A percentile compares a stretch with the other conserved stretches of the same genome.
Conservation (phyloP, 768 basidiomycete species). For the Russula olivacea region DNA sequence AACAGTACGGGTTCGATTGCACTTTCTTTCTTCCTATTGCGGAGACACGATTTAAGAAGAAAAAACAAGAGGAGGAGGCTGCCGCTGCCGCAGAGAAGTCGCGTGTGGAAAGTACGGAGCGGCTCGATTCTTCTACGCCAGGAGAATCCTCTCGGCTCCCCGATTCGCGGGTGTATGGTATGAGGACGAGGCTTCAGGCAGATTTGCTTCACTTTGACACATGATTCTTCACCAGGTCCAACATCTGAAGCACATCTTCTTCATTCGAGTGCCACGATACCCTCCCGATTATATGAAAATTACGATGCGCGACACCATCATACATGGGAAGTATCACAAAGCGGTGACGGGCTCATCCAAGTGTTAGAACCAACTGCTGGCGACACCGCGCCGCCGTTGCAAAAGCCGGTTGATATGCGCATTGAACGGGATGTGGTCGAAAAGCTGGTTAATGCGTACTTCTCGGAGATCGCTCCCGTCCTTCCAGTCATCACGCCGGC, state of each 20-base stretch:
- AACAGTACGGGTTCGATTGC: slow-evolving; percentile 88
- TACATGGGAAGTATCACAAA: slow-evolving; percentile 76
- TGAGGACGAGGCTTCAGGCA: slow-evolving; percentile 18
- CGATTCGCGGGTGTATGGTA: slow-evolving; percentile 55
- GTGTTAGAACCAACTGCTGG: slow-evolving; percentile 58
- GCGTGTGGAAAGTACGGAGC: slow-evolving; percentile 35
- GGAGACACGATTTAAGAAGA: slow-evolving; percentile 98
- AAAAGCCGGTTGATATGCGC: slow-evolving; percentile 62
- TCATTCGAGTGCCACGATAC: slow-evolving; percentile 84
- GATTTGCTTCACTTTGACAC: neutral
- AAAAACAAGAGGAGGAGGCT: slow-evolving; percentile 71
- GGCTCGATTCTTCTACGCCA: slow-evolving; percentile 40
- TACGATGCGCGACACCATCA: slow-evolving; percentile 88
- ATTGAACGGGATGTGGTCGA: slow-evolving; percentile 76
- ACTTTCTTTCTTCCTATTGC: slow-evolving; percentile 98
- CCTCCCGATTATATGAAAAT: slow-evolving; percentile 76
- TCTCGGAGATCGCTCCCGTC: slow-evolving; percentile 79
- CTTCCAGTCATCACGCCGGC: slow-evolving; percentile 83
- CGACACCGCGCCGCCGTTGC: slow-evolving; percentile 48
- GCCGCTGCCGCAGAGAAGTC: slow-evolving; percentile 29
- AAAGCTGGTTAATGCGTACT: slow-evolving; percentile 85
- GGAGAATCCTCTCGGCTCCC: slow-evolving; percentile 42
- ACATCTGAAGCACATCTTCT: slow-evolving; percentile 82
- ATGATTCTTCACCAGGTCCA: slow-evolving; percentile 51
- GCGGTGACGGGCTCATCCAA: slow-evolving; percentile 83